These are phyloP conservation scores for Monosporascus ibericus DNA, from an alignment of 2,329 filamentous ascomycete genomes.

Conservation along the genomic window DNA sequence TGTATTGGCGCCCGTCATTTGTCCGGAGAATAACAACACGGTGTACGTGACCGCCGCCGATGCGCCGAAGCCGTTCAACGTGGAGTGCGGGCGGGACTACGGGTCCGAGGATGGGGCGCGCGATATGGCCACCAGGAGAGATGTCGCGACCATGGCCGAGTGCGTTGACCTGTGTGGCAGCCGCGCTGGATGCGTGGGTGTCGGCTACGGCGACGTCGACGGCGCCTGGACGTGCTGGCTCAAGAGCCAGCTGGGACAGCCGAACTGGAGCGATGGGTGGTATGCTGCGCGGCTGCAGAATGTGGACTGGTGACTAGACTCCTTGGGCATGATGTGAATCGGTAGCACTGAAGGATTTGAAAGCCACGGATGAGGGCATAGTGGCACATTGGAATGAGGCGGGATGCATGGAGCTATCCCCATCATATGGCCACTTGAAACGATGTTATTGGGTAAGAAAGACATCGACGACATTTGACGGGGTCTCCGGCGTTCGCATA, in stretches of 20 bases:
- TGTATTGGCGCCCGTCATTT: slow-evolving; percentile 5
- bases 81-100: slow-evolving; percentile 18
- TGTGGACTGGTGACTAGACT: neutral
- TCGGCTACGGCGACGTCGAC: slow-evolving; percentile 11
- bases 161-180: slow-evolving; percentile 14
- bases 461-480: too few relatives aligned
- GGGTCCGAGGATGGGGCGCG: slow-evolving; percentile 8
- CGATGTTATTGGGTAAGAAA: too few relatives aligned
- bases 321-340: too few relatives aligned
- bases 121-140: slow-evolving; percentile 9
- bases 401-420: too few relatives aligned
- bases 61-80: slow-evolving; percentile 14
- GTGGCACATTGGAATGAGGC: too few relatives aligned
- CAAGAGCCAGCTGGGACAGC: slow-evolving; percentile 14
- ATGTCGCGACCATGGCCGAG: slow-evolving; percentile 8
- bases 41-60: slow-evolving; percentile 10
- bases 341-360: too few relatives aligned
- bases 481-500: too few relatives aligned
- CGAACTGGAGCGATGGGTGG: slow-evolving; percentile 10
- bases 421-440: too few relatives aligned
- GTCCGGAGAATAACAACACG: slow-evolving; percentile 15
- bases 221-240: slow-evolving; percentile 12
- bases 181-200: slow-evolving; percentile 11
- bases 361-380: too few relatives aligned
- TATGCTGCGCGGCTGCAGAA: slow-evolving; percentile 16